Conservation (phyloP, 495 filamentous ascomycete genomes). For the Aspergillus cristatus region DNA sequence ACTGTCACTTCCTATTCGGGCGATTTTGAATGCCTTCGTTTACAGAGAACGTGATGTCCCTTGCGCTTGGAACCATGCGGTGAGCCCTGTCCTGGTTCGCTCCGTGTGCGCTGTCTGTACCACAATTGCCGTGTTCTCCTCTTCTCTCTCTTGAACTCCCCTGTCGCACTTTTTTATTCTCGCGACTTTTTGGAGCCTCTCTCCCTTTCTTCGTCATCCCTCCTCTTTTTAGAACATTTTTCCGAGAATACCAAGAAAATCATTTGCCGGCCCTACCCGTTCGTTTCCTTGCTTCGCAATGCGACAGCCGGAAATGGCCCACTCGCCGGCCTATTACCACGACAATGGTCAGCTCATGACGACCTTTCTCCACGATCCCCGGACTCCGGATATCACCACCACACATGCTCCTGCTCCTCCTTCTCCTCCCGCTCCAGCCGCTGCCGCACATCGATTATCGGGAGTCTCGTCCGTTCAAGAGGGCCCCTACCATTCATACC, state of each 20-base stretch:
- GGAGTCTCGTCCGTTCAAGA: not conserved
- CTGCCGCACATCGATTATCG: not conserved
- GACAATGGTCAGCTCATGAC: slow-evolving; percentile 18
- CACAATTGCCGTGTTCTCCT: slow-evolving; percentile 16
- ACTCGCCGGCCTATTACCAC: slow-evolving; percentile 32
- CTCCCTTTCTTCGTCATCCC: too few relatives aligned
- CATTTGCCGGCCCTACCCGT: too few relatives aligned
- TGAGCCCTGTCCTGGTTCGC: slow-evolving; percentile 19
- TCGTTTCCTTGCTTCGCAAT: slow-evolving; percentile 16
- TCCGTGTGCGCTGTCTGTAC: slow-evolving; percentile 30
- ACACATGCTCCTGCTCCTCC: too few relatives aligned
- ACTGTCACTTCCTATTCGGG: too few relatives aligned
- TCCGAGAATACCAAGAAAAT: not conserved
- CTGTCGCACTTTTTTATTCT: slow-evolving; percentile 1
- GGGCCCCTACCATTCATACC: too few relatives aligned
- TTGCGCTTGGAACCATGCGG: slow-evolving; percentile 28
- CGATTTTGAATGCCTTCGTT: too few relatives aligned
- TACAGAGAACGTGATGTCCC: slow-evolving; percentile 12
- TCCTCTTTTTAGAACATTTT: not conserved
- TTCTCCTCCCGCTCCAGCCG: too few relatives aligned
- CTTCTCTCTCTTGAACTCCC: slow-evolving; percentile 7
- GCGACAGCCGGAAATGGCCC: slow-evolving; percentile 33
- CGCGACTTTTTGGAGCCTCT: too few relatives aligned
- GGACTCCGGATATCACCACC: too few relatives aligned
- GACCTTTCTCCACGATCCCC: not conserved